A percentile compares a stretch with the other conserved stretches of the same genome.
Conservation (phyloP, 202 grass and related monocot genomes). For the Saccharum hybrid region DNA sequence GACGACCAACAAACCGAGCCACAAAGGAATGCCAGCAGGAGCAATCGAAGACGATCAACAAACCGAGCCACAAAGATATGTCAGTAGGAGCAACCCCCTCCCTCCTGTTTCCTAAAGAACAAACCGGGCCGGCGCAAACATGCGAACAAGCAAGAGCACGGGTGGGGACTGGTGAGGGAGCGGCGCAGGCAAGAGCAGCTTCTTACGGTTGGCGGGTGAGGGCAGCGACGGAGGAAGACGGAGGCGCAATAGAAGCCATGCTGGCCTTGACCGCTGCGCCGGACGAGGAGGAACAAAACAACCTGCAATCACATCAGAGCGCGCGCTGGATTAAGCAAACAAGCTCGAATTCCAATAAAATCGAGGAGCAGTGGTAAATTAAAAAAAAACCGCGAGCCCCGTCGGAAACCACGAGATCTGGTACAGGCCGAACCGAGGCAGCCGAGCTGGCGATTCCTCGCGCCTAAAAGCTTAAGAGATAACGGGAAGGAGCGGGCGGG, state of each 20-base stretch:
- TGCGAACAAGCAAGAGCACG: not conserved
- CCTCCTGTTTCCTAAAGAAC: not conserved
- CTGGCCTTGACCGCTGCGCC: slow-evolving; percentile 11
- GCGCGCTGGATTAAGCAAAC: slow-evolving; percentile 5
- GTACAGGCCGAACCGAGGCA: not conserved
- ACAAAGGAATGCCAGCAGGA: no score
- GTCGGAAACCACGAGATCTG: slow-evolving; percentile 22
- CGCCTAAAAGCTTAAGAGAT: not conserved
- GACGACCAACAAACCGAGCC: not conserved
- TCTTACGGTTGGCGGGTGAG: slow-evolving; percentile 54
- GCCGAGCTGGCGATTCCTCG: not conserved
- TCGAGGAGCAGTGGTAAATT: not conserved
- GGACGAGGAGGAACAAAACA: not conserved
- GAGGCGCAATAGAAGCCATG: slow-evolving; percentile 53
- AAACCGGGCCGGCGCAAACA: not conserved
- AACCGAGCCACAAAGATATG: no score
- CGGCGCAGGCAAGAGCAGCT: not conserved
- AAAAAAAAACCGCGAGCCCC: not conserved
- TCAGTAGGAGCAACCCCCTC: not conserved
- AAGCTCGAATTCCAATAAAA: not conserved
- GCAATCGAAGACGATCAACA: no score
- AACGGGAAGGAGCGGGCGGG: not conserved
- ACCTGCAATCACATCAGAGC: slow-evolving; percentile 31
- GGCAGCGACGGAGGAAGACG: slow-evolving; percentile 47
- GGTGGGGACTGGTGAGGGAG: no score